Percentiles rank a stretch among this genome's conserved stretches.
Evolutionary conservation across 306 rosid genomes (phyloP).

Genomic region (Cicer judaicum): DNA sequence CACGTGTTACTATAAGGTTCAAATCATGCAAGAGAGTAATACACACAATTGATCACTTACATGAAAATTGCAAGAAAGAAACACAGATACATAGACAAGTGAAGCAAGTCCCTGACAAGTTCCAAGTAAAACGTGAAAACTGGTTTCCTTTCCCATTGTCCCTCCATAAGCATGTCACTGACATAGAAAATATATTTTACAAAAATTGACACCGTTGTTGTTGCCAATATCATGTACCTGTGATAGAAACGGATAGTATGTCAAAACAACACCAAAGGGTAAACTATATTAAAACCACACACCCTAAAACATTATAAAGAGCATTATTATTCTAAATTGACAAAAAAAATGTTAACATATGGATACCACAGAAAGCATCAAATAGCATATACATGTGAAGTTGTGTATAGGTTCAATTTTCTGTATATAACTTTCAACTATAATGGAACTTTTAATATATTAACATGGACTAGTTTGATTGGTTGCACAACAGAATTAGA

Average conservation of each 20-base stretch:
- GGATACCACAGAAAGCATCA: conserved; percentile 30
- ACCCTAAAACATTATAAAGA: background rate
- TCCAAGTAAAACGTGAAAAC: conserved; percentile 97
- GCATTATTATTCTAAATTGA: background rate
- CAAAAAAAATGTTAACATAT: background rate
- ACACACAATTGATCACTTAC: conserved; percentile 63
- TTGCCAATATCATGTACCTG: conserved; percentile 96
- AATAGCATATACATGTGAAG: background rate
- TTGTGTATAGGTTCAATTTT: background rate
- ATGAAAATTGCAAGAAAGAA: conserved; percentile 91
- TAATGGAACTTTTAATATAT: conserved; percentile 26
- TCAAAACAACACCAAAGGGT: conserved; percentile 9
- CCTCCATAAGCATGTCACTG: conserved; percentile 94
- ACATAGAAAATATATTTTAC: conserved; percentile 93
- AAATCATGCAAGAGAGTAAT: conserved; percentile 16
- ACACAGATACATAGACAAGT: conserved; percentile 93
- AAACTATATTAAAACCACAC: conserved; percentile 28
- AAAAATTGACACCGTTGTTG: conserved; percentile 84
- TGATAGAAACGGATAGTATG: conserved; percentile 36
- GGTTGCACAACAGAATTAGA: background rate
- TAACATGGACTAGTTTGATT: conserved; percentile 19
- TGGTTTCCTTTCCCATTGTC: conserved; percentile 98
- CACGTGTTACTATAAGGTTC: conserved; percentile 13
- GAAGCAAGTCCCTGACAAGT: conserved; percentile 94
- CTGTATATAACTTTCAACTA: conserved; percentile 3